A percentile compares a stretch with the other conserved stretches of the same genome.
phyloP scores from a whole-genome alignment of 768 basidiomycete genomes.

The Polyporus arcularius region DNA sequence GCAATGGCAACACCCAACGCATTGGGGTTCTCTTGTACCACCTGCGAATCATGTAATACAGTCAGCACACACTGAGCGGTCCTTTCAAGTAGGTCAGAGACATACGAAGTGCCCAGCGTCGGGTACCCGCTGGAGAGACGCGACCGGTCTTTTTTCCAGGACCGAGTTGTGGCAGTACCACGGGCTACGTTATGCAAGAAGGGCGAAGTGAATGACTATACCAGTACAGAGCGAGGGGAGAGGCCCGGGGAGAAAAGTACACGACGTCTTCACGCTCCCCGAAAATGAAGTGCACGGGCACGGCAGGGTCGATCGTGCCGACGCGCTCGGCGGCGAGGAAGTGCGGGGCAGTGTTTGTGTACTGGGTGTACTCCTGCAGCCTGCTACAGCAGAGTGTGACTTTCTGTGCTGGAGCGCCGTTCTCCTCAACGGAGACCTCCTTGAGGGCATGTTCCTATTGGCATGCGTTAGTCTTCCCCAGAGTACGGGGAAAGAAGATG shows the following conservation, averaged over 20 bases:
- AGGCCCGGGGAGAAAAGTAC: not conserved
- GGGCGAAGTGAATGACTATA: not conserved
- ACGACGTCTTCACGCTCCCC: conserved; percentile 17
- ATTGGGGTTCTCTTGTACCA: no score
- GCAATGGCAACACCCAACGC: no score
- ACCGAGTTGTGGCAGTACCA: not conserved
- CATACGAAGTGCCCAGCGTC: not conserved
- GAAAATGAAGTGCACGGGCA: conserved; percentile 14
- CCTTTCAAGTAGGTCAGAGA: not conserved
- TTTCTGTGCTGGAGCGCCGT: not conserved
- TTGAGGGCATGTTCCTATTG: conserved; percentile 3
- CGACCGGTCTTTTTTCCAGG: not conserved
- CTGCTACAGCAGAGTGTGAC: conserved; percentile 11
- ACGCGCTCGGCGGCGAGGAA: conserved; percentile 13
- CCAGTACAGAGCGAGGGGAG: not conserved
- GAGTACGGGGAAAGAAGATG: no score
- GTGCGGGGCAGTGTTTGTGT: conserved; percentile 10
- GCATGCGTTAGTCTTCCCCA: no score
- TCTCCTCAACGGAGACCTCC: not conserved
- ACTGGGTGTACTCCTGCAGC: conserved; percentile 10
- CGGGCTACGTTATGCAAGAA: not conserved
- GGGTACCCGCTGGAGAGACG: not conserved
- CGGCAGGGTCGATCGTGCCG: conserved; percentile 1
- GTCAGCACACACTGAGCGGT: no score
- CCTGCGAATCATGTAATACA: no score